These are phyloP conservation scores for Saururus chinensis DNA, from an alignment of 164 flowering plant species.

Conservation along the genomic window DNA sequence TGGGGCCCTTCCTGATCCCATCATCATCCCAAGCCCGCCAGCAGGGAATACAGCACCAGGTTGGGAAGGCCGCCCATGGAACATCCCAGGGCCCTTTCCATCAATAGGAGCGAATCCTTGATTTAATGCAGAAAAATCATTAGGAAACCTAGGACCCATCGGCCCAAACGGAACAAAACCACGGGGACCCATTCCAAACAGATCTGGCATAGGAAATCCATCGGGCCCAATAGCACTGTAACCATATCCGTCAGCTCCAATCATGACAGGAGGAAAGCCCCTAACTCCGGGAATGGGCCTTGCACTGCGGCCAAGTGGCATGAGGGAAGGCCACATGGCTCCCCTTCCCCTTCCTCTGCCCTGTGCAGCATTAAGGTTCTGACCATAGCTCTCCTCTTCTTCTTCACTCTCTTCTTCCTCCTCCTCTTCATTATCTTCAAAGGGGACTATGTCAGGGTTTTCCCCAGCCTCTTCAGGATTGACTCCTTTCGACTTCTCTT, in stretches of 20 bases:
- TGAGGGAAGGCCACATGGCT: slow-evolving; percentile 81
- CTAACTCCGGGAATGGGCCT: slow-evolving; percentile 78
- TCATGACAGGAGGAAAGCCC: slow-evolving; percentile 81
- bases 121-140: slow-evolving; percentile 38
- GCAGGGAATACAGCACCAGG: slow-evolving; percentile 58
- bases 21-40: slow-evolving; percentile 86
- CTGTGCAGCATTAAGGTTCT: slow-evolving; percentile 27
- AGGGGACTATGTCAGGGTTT: slow-evolving; percentile 92
- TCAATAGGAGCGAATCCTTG: slow-evolving; percentile 23
- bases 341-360: slow-evolving; percentile 94
- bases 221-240: slow-evolving; percentile 64
- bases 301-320: slow-evolving; percentile 60
- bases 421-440: slow-evolving; percentile 98
- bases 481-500: slow-evolving; percentile 92
- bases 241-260: slow-evolving; percentile 78
- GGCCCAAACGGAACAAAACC: slow-evolving; percentile 76
- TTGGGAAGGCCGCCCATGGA: slow-evolving; percentile 69
- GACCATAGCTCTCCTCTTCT: slow-evolving; percentile 62
- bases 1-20: slow-evolving; percentile 81
- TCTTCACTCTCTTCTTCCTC: slow-evolving; percentile 92
- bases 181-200: slow-evolving; percentile 63
- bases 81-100: slow-evolving; percentile 47
- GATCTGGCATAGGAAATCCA: slow-evolving; percentile 64
- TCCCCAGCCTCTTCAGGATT: slow-evolving; percentile 56
- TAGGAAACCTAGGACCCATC: slow-evolving; percentile 39